Conservation (phyloP, 352 stramenopile species). For the Phytophthora sansomeana region DNA sequence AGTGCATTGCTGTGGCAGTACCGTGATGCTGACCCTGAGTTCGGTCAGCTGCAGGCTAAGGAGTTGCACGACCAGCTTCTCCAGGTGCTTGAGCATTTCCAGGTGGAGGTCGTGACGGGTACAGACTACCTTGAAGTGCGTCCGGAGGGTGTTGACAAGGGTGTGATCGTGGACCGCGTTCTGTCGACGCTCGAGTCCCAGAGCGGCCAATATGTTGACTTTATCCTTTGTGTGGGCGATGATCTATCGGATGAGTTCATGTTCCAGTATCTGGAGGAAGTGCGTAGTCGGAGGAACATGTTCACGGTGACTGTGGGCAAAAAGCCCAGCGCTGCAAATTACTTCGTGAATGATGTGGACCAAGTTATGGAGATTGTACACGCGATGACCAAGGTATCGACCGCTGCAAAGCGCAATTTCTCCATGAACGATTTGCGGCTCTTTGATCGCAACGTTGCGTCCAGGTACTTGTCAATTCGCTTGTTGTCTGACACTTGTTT, state of each 20-base stretch:
- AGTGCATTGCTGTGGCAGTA: conserved; percentile 99
- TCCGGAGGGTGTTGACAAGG: conserved; percentile 98
- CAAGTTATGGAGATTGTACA: conserved; percentile 96
- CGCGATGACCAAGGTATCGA: conserved; percentile 87
- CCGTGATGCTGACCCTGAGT: conserved; percentile 98
- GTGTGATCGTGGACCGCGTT: conserved; percentile 96
- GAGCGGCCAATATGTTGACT: conserved; percentile 91
- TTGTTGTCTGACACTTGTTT: conserved; percentile 3
- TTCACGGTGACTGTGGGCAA: conserved; percentile 99
- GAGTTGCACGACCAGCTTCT: conserved; percentile 98
- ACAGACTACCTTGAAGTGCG: conserved; percentile 94
- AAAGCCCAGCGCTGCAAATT: conserved; percentile 97
- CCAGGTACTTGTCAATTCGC: conserved; percentile 41
- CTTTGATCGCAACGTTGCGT: conserved; percentile 62
- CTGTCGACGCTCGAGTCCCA: conserved; percentile 92
- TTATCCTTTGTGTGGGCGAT: conserved; percentile 97
- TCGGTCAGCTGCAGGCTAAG: conserved; percentile 98
- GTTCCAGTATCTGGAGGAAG: conserved; percentile 91
- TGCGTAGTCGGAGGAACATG: conserved; percentile 67
- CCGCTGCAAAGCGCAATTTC: conserved; percentile 83
- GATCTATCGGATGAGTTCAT: conserved; percentile 99
- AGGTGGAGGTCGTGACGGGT: conserved; percentile 94
- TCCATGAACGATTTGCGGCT: conserved; percentile 87
- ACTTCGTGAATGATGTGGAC: conserved; percentile 98
- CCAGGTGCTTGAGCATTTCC: conserved; percentile 95